phyloP scores from a whole-genome alignment of 2,329 filamentous ascomycete species.

The Claviceps sorghi region DNA sequence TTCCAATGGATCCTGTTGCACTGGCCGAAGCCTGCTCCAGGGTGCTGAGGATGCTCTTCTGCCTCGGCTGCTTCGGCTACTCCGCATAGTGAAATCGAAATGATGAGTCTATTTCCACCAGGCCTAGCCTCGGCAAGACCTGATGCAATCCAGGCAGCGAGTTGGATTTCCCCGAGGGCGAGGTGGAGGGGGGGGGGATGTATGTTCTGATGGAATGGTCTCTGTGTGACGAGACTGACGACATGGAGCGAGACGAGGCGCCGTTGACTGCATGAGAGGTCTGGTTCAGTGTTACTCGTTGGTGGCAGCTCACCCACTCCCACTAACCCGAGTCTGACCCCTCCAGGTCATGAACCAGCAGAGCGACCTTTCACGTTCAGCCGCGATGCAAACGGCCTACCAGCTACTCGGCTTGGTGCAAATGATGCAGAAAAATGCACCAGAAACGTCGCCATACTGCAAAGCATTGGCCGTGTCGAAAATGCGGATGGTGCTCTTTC shows the following conservation, averaged over 20 bases:
- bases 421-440: background rate
- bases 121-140: background rate
- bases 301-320: too few species aligned
- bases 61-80: conserved; percentile 16
- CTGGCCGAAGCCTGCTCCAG: conserved; percentile 60
- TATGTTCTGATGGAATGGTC: background rate
- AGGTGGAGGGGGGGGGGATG: background rate
- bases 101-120: background rate
- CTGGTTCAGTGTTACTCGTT: too few species aligned
- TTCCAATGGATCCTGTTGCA: conserved; percentile 63
- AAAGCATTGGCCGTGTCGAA: background rate
- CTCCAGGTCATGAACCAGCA: too few species aligned
- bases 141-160: background rate
- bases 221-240: too few species aligned
- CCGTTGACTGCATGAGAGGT: too few species aligned
- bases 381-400: too few species aligned
- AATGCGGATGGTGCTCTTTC: background rate
- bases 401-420: too few species aligned
- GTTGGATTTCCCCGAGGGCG: background rate
- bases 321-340: too few species aligned
- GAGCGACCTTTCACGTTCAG: too few species aligned
- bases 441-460: background rate
- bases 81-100: conserved; percentile 3
- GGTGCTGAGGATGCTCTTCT: conserved; percentile 31
- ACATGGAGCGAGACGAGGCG: too few species aligned